Conservation (phyloP, 1,284 basidiomycete species). For the Rhodotorula glutinis region DNA sequence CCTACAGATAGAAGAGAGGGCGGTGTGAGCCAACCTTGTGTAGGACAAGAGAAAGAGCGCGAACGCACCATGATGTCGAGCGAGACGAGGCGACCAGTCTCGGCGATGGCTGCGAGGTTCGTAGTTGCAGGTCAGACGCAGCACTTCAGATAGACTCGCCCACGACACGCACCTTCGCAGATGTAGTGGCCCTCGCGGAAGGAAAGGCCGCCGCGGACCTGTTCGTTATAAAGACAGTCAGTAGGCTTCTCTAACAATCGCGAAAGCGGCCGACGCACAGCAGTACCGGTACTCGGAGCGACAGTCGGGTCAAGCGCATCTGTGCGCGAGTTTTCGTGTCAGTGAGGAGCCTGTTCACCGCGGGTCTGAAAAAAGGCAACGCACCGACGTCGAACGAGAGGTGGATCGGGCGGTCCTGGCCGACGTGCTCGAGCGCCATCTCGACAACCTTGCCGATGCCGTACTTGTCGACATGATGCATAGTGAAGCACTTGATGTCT, state of each 20-base stretch:
- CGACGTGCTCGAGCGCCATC: conserved; percentile 91
- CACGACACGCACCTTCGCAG: conserved; percentile 61
- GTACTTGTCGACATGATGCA: conserved; percentile 97
- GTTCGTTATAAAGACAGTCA: neutral
- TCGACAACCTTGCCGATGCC: conserved; percentile 94
- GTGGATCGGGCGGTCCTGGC: conserved; percentile 83
- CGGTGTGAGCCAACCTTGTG: neutral
- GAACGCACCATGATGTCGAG: conserved; percentile 77
- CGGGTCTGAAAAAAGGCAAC: no score
- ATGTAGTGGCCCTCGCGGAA: conserved; percentile 98
- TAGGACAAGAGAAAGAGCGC: neutral
- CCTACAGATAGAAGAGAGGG: conserved; percentile 56
- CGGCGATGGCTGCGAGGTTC: conserved; percentile 62
- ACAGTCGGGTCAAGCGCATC: conserved; percentile 71
- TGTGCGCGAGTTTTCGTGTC: neutral
- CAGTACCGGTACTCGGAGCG: conserved; percentile 92
- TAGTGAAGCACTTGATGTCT: conserved; percentile 87
- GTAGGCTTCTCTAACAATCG: no score
- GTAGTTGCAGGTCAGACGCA: no score
- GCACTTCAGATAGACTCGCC: no score
- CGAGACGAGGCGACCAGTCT: conserved; percentile 88
- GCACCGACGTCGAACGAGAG: conserved; percentile 86
- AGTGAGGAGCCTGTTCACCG: no score
- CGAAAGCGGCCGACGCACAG: conserved; percentile 50
- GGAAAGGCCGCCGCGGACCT: conserved; percentile 82